Evolutionary conservation across 805 yeast genomes (phyloP), one percentile per base, ranked within the genome.

Genomic region (Kregervanrija fluxuum): DNA sequence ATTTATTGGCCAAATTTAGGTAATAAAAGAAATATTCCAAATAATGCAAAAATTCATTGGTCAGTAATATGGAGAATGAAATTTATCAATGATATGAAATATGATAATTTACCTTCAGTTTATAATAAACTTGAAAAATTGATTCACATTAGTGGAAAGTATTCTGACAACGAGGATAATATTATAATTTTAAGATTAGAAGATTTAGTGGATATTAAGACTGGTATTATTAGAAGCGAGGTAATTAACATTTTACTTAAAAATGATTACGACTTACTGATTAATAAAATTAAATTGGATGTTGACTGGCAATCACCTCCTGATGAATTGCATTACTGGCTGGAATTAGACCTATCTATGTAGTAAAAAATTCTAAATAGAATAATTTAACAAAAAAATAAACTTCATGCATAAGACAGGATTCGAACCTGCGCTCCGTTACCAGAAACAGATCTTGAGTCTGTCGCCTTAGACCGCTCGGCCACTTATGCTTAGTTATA

Each of bases 1-100:
- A 59, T 64, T 5, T 75, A 68, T 52, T 54, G 62, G 11, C 87
- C 87, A 1, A 80, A 82, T 54, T 52, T 79, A 3, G 87, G 87
- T 2, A 63, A 75, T 11, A 45, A 57, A 4, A 64, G 87, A 47
- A 63, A 63, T 36, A 61, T 81, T 4, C 85, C 85, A 1, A 47
- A 48, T 1, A 59, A 67, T 46, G 57, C 54, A 15, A 60, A 58
- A 11, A 48, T 80, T 32, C 87, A 82, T 58, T 82, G 87, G 86
- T 79, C 85, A 38, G 70, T 80, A 1, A 68, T 66, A 48, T 80
- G 81, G 77, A 64, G 82, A 49, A 53, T 74, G 43, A 75, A 70
- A 47, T 69, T 62, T 48, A 66, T 73, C 42, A 44, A 56, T 33
- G 74, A 70, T 50, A 76, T 77, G 49, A 45, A 59, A 1, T 82